Conservation (phyloP, 805 yeast genomes). For the Lipomyces lipofer region DNA sequence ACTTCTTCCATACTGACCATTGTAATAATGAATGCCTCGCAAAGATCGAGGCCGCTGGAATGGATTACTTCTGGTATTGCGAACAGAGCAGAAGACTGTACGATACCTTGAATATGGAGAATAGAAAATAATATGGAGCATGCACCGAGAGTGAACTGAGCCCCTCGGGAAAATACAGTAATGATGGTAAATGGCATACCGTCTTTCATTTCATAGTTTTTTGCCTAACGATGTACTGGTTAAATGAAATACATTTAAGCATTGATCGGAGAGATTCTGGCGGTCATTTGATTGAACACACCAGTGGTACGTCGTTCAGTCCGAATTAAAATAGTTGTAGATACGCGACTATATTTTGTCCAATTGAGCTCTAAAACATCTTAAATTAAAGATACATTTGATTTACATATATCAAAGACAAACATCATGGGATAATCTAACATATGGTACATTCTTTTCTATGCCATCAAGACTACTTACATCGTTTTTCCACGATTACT, state of each 20-base stretch:
- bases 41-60: conserved; percentile 11
- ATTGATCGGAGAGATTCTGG: no score
- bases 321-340: no score
- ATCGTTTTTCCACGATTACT: conserved; percentile 42
- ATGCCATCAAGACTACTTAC: conserved; percentile 34
- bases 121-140: neutral
- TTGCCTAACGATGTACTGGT: neutral
- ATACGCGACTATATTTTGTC: no score
- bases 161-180: conserved; percentile 2
- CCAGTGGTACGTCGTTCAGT: no score
- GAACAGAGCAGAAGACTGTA: neutral
- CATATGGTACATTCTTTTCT: conserved; percentile 12
- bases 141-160: conserved; percentile 5
- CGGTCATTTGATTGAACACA: no score
- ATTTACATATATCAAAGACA: no score
- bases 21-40: neutral
- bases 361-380: no score
- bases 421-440: no score
- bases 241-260: no score
- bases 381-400: no score
- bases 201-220: no score
- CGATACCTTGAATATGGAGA: conserved; percentile 9
- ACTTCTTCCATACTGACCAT: no score
- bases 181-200: neutral
- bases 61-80: conserved; percentile 1